Evolutionary conservation across 257 asterid genomes (phyloP).

Genomic region (Cruciata laevipes): DNA sequence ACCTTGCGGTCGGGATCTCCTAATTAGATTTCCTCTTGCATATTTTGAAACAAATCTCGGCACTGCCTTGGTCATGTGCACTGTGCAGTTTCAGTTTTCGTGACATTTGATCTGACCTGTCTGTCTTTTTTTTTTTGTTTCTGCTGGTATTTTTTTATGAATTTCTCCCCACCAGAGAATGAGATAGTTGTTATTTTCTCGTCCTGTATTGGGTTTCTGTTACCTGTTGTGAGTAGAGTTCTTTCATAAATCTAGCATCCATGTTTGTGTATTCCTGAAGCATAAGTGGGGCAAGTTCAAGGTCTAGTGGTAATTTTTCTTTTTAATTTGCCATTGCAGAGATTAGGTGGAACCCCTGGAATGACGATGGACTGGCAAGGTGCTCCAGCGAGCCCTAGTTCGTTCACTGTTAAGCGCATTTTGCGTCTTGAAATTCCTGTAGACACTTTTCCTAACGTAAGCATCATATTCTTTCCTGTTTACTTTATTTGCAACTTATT

Average conservation of each 20-base stretch:
- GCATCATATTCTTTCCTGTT: constrained; percentile 13
- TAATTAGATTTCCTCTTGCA: background rate
- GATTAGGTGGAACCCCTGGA: constrained; percentile 78
- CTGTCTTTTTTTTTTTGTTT: background rate
- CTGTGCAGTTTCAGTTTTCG: too few relatives aligned
- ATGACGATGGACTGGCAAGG: constrained; percentile 99
- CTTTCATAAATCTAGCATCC: background rate
- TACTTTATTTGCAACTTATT: background rate
- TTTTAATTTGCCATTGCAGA: constrained; percentile 48
- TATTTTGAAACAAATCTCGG: too few relatives aligned
- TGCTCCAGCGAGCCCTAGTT: constrained; percentile 98
- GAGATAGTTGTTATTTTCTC: background rate
- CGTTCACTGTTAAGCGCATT: constrained; percentile 80
- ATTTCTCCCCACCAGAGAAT: background rate
- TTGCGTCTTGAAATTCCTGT: constrained; percentile 96
- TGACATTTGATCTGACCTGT: too few relatives aligned
- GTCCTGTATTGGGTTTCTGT: background rate
- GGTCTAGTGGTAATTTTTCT: background rate
- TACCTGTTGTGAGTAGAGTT: background rate
- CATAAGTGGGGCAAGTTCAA: background rate
- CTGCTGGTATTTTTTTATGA: background rate
- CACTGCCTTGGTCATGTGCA: background rate
- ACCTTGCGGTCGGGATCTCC: too few relatives aligned
- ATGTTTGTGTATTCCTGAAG: background rate
- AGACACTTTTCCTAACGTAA: constrained; percentile 84